These are phyloP conservation scores for Microbotryum violaceum DNA, from an alignment of 1,284 basidiomycete genomes.

Conservation along the genomic window DNA sequence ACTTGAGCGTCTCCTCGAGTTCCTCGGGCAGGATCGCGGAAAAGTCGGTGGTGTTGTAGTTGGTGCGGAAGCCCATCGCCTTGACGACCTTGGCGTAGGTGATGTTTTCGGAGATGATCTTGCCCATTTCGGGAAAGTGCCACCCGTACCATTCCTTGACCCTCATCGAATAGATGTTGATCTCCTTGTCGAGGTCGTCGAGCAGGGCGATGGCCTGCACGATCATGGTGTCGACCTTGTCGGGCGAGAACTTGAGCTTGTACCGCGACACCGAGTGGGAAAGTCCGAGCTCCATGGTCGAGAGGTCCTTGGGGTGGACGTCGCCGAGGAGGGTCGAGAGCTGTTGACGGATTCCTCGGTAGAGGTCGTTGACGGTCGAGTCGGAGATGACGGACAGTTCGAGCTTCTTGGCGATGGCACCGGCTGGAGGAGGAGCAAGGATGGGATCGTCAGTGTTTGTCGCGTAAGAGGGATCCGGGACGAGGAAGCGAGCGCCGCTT, in stretches of 20 bases:
- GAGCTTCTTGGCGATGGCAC: conserved; percentile 86
- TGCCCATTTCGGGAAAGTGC: conserved; percentile 99
- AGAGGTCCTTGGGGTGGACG: conserved; percentile 58
- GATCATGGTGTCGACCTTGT: conserved; percentile 99
- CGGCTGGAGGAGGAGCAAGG: conserved; percentile 46
- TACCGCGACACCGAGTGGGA: conserved; percentile 95
- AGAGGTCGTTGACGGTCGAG: conserved; percentile 67
- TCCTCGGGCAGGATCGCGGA: conserved; percentile 88
- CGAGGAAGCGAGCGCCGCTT: conserved; percentile 34
- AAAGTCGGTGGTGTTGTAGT: conserved; percentile 76
- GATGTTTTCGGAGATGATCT: conserved; percentile 93
- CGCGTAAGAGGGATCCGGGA: background rate
- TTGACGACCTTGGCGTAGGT: conserved; percentile 91
- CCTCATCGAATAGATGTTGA: conserved; percentile 98
- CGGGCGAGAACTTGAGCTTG: conserved; percentile 98
- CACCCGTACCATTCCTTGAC: conserved; percentile 99
- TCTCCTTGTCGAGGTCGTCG: conserved; percentile 98
- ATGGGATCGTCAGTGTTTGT: background rate
- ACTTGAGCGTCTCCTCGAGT: conserved; percentile 81
- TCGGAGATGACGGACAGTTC: conserved; percentile 76
- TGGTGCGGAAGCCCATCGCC: conserved; percentile 89
- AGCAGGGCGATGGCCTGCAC: conserved; percentile 97
- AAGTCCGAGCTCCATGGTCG: conserved; percentile 94
- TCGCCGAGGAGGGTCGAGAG: conserved; percentile 79
- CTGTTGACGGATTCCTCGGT: conserved; percentile 90